A percentile compares a stretch with the other conserved stretches of the same genome.
These are phyloP conservation scores for Gossypioides kirkii DNA, from an alignment of 345 rosid genomes.

Conservation along the genomic window DNA sequence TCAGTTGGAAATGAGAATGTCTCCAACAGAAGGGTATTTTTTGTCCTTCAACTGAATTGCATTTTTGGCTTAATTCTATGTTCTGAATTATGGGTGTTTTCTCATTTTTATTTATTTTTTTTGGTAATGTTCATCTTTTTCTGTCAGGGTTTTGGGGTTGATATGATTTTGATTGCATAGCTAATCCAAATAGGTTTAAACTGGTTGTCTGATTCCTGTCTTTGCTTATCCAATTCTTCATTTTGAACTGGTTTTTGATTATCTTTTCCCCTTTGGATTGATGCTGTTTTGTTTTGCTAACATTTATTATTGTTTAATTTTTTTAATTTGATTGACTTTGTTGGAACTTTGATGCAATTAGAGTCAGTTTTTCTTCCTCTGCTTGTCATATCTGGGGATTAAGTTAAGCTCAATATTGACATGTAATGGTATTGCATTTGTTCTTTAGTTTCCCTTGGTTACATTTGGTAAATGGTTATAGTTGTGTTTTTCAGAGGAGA, in stretches of 20 bases:
- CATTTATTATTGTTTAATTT: not conserved
- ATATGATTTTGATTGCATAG: not conserved
- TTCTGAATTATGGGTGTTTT: not conserved
- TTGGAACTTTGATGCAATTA: not conserved
- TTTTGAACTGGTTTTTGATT: not conserved
- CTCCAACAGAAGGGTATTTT: slow-evolving; percentile 36
- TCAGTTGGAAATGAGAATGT: slow-evolving; percentile 21
- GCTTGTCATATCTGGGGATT: not conserved
- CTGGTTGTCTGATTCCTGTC: not conserved
- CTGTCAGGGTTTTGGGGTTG: not conserved
- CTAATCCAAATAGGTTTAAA: not conserved
- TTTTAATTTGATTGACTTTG: not conserved
- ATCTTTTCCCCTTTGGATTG: not conserved
- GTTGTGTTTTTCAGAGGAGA: slow-evolving; percentile 45
- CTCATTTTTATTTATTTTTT: not conserved
- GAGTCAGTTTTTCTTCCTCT: not conserved
- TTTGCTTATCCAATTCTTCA: not conserved
- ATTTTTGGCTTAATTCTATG: not conserved
- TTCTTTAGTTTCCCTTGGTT: not conserved
- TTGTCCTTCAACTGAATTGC: not conserved
- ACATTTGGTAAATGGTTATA: not conserved
- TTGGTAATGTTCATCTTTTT: not conserved
- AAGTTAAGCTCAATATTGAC: not conserved
- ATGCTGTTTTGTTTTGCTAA: not conserved
- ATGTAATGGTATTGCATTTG: not conserved